Evolutionary conservation across 1,139 yeast species (phyloP).

Genomic region (Hyphopichia buzzinii): DNA sequence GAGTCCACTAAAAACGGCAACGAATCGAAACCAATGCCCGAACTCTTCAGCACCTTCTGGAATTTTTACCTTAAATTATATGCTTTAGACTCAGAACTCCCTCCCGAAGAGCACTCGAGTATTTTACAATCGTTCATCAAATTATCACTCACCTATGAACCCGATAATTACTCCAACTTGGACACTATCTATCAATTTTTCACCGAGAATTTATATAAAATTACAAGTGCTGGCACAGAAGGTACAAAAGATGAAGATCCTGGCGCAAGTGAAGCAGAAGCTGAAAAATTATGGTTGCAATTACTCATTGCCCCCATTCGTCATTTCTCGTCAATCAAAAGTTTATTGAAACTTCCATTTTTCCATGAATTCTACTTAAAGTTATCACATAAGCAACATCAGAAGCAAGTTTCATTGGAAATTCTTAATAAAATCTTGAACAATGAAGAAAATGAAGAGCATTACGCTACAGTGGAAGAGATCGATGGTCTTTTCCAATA

Average conservation of each 20-base stretch:
- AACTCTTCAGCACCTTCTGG: slow-evolving; percentile 64
- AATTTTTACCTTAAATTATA: slow-evolving; percentile 54
- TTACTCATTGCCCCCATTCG: slow-evolving; percentile 60
- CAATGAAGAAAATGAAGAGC: slow-evolving; percentile 13
- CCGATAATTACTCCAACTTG: slow-evolving; percentile 57
- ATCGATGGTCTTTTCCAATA: slow-evolving; percentile 47
- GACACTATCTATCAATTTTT: slow-evolving; percentile 63
- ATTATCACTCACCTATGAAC: slow-evolving; percentile 67
- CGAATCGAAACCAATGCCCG: slow-evolving; percentile 6
- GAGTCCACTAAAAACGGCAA: slow-evolving; percentile 5
- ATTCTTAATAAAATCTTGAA: slow-evolving; percentile 39
- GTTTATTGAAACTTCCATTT: slow-evolving; percentile 30
- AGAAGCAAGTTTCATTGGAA: slow-evolving; percentile 40
- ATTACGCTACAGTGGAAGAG: slow-evolving; percentile 27
- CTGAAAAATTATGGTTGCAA: slow-evolving; percentile 48
- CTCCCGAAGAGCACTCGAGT: slow-evolving; percentile 62
- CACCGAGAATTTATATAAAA: slow-evolving; percentile 36
- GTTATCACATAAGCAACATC: slow-evolving; percentile 29
- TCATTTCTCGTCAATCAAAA: slow-evolving; percentile 31
- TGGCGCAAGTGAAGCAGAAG: slow-evolving; percentile 6
- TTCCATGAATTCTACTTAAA: slow-evolving; percentile 43
- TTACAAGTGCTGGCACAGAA: slow-evolving; percentile 4
- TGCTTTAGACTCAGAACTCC: slow-evolving; percentile 59
- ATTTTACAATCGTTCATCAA: slow-evolving; percentile 65
- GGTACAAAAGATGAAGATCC: slow-evolving; percentile 9